Percentiles rank a stretch among this genome's conserved stretches.
These are phyloP conservation scores for Lolium multiflorum DNA, from an alignment of 176 grass and related monocot genomes.

Conservation along the genomic window DNA sequence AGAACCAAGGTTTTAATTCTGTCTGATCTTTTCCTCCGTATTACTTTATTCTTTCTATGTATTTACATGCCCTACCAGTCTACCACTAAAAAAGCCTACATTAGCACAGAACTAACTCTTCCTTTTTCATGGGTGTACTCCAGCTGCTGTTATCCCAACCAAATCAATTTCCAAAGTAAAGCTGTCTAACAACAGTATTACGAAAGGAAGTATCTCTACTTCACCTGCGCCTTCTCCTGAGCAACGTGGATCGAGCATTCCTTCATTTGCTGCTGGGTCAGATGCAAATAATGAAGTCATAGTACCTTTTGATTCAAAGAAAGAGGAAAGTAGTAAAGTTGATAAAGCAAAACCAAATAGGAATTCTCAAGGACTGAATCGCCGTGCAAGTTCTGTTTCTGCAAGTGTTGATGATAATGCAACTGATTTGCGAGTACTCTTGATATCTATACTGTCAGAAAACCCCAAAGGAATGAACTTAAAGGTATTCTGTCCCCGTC, in stretches of 20 bases:
- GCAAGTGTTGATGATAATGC: slow-evolving; percentile 59
- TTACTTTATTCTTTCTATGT: slow-evolving; percentile 35
- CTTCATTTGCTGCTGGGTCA: slow-evolving; percentile 50
- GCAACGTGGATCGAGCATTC: slow-evolving; percentile 63
- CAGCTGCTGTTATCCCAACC: slow-evolving; percentile 79
- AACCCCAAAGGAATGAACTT: slow-evolving; percentile 85
- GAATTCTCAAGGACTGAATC: slow-evolving; percentile 56
- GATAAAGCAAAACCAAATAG: slow-evolving; percentile 64
- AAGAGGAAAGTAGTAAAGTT: slow-evolving; percentile 59
- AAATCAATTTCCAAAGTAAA: slow-evolving; percentile 80
- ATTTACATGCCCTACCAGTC: slow-evolving; percentile 8
- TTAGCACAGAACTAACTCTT: slow-evolving; percentile 30
- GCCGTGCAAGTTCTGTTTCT: slow-evolving; percentile 42
- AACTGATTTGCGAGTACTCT: slow-evolving; percentile 53
- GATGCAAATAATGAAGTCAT: slow-evolving; percentile 78
- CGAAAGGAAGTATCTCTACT: slow-evolving; percentile 56
- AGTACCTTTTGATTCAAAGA: slow-evolving; percentile 66
- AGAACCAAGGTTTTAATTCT: slow-evolving; percentile 79
- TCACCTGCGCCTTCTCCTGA: slow-evolving; percentile 80
- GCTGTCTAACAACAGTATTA: slow-evolving; percentile 60
- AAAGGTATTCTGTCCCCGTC: slow-evolving; percentile 61
- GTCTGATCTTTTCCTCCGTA: slow-evolving; percentile 15
- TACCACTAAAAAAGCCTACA: slow-evolving; percentile 12
- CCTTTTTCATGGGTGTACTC: slow-evolving; percentile 43
- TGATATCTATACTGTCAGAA: slow-evolving; percentile 82